Base-by-base conservation (phyloP, 495 filamentous ascomycete genomes). In the Clohesyomyces aquaticus region DNA sequence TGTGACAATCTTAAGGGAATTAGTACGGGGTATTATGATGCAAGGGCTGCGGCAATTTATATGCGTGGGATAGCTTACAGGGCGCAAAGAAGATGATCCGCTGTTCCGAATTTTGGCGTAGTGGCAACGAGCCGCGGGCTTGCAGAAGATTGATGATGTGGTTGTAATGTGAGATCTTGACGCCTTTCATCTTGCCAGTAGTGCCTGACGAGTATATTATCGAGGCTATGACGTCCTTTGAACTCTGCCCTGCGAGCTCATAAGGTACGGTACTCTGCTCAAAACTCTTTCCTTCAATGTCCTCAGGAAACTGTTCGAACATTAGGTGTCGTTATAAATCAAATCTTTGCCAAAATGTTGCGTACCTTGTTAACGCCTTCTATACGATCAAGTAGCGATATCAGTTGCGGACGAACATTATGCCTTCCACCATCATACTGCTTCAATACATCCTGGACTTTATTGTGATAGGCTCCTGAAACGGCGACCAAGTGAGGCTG, bases 151-250 rank as follows among this genome's bases (percentile, higher is more conserved):
- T 50, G 45, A 59, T 59, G 29, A 61, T 57, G 22, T 61, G 58
- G 27, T 55, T 62, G 32, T 35, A 58, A 32, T 67, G 64, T 6
- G 46, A 54, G 6, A 55, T 38, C 45, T 67, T 48, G 6, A 67
- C 64, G 6, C 49, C 64, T 58, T 67, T 67, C 23, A 59, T 59
- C 32, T 43, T 48, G n/a, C 64, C 64, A 9, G 46, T 67, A n/a
- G 58, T 67, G 1, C 64, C 64, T 2, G 58, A 67, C n/a, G 47
- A 61, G 43, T 45, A 67, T 25, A 55, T 35, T n/a, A 62, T 58
- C 4, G 58, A 53, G 29, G 64, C 48, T 2, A 53, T 25, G 14
- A 35, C 32, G 22, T 61, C 26, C n/a, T 59, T 55, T 3, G 46
- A 61, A 21, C 50, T 54, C 27, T 32, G n/a, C 3, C 32, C 32